Base-by-base conservation (phyloP, 768 basidiomycete species). In the Cystofilobasidium bisporidii region DNA sequence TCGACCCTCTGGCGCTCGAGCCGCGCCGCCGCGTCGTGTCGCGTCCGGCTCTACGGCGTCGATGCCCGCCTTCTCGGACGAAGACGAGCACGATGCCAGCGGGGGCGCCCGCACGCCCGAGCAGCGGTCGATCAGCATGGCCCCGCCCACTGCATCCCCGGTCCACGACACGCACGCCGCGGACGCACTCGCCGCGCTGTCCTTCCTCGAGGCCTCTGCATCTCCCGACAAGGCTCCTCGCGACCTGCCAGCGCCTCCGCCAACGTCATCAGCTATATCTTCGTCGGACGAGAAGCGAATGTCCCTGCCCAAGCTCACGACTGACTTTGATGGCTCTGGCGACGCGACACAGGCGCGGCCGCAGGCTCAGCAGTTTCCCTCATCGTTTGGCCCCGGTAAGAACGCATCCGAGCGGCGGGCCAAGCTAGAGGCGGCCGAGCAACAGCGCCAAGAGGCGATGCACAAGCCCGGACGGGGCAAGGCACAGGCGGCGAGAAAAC, bases 321-420 rank as follows among this genome's bases (percentile, higher is more conserved):
- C 59, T 36, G 33, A 20, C 43, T 55, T 57, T 59, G 63, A 60
- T 36, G 50, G 48, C 41, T 64, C 69, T 9, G 50, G 72, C 64
- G 67, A 14, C 61, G 71, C 28, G 72, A 72, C 24, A 33, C 22
- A 38, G 22, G 24, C 11, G 24, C 36, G 3, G 4, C 4, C n/a
- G 41, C 61, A 26, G 40, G 24, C 17, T 11, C n/a, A 38, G 22
- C 64, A 69, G 12, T 87, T 82, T 78, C 85, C 84, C 63, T 93
- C 91, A 0, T 91, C 93, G 4, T 97, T 97, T 75, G 88, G 91
- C 0, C 86, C 86, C 1, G 89, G 87, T 22, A 87, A 83, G 73
- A 84, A 86, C 71, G 91, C 91, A 45, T 84, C 85, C 26, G 87
- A 97, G 74, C 83, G 94, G 63, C 87, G 88, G 72, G 87, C 88